Conservation (phyloP, 164 flowering plant genomes). For the Macadamia tetraphylla region DNA sequence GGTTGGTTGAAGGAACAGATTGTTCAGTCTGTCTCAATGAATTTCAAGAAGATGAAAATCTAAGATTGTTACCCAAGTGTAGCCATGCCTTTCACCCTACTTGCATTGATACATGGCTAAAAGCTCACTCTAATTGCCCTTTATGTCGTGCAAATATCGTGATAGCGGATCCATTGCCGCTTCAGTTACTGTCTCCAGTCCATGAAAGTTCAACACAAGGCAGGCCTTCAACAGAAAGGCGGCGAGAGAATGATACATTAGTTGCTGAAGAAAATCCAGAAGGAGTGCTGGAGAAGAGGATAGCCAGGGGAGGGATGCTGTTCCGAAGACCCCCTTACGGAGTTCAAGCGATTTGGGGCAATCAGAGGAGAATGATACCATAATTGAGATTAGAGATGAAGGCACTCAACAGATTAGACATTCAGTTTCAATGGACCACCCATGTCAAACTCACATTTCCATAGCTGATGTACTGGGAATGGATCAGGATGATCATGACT, state of each 20-base stretch:
- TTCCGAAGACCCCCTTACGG: slow-evolving; percentile 24
- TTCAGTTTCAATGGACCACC: slow-evolving; percentile 58
- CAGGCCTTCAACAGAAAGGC: slow-evolving; percentile 10
- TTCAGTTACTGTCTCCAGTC: slow-evolving; percentile 18
- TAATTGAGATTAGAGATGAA: slow-evolving; percentile 41
- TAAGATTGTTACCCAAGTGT: slow-evolving; percentile 78
- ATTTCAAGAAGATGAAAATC: slow-evolving; percentile 60
- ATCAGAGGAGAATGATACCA: slow-evolving; percentile 17
- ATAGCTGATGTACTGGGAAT: slow-evolving; percentile 43
- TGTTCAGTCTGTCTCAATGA: slow-evolving; percentile 82
- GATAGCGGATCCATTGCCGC: slow-evolving; percentile 13
- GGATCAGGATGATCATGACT: slow-evolving; percentile 17
- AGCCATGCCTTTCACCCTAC: slow-evolving; percentile 79
- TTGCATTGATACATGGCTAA: slow-evolving; percentile 86
- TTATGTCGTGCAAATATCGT: slow-evolving; percentile 59
- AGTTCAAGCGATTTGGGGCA: slow-evolving; percentile 29
- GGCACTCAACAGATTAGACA: slow-evolving; percentile 33
- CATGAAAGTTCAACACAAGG: slow-evolving; percentile 8
- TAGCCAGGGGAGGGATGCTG: neutral
- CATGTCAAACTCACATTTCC: slow-evolving; percentile 24
- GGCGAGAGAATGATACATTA: slow-evolving; percentile 16
- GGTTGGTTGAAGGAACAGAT: slow-evolving; percentile 63
- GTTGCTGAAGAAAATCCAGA: slow-evolving; percentile 11
- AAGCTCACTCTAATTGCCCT: slow-evolving; percentile 78
- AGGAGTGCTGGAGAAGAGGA: slow-evolving; percentile 11